phyloP scores from a whole-genome alignment of 2,329 filamentous ascomycete genomes.

The Aspergillus ustus region DNA sequence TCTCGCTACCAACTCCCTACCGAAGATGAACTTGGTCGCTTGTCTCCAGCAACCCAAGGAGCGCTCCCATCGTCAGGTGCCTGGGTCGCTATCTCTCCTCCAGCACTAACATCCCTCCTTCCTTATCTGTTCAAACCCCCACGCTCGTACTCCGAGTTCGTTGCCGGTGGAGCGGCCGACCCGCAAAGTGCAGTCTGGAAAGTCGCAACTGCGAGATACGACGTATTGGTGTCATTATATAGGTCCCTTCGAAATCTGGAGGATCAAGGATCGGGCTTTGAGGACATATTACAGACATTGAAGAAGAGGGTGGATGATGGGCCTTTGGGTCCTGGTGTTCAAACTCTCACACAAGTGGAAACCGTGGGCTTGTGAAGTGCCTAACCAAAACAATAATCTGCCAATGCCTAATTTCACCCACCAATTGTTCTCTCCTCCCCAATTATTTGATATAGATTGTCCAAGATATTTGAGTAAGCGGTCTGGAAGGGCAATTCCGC shows the following conservation, averaged over 20 bases:
- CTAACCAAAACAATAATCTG: not conserved
- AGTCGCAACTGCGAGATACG: slow-evolving; percentile 62
- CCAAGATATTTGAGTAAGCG: slow-evolving; percentile 1
- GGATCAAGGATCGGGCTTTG: slow-evolving; percentile 38
- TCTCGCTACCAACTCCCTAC: slow-evolving; percentile 45
- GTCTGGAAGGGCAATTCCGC: slow-evolving; percentile 11
- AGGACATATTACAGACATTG: slow-evolving; percentile 47
- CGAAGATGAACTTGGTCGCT: slow-evolving; percentile 42
- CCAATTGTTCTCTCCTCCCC: not conserved
- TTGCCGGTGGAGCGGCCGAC: slow-evolving; percentile 60
- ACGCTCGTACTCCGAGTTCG: slow-evolving; percentile 61
- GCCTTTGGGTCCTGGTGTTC: slow-evolving; percentile 42
- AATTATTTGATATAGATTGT: not conserved
- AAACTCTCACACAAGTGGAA: slow-evolving; percentile 40
- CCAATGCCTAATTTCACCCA: not conserved
- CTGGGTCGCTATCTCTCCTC: slow-evolving; percentile 58
- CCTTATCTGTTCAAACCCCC: slow-evolving; percentile 63
- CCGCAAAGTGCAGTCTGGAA: slow-evolving; percentile 62
- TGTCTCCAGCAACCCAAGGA: slow-evolving; percentile 41
- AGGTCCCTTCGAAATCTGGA: slow-evolving; percentile 45
- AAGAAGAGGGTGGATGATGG: slow-evolving; percentile 48
- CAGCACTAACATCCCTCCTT: slow-evolving; percentile 54
- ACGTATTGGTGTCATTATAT: slow-evolving; percentile 57
- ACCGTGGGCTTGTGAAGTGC: slow-evolving; percentile 38
- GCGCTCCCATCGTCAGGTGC: slow-evolving; percentile 51